Percentiles rank a stretch among this genome's conserved stretches.
These are phyloP conservation scores for Takakia lepidozioides DNA, from an alignment of 225 moss, liverwort and hornwort genomes.

Conservation along the genomic window DNA sequence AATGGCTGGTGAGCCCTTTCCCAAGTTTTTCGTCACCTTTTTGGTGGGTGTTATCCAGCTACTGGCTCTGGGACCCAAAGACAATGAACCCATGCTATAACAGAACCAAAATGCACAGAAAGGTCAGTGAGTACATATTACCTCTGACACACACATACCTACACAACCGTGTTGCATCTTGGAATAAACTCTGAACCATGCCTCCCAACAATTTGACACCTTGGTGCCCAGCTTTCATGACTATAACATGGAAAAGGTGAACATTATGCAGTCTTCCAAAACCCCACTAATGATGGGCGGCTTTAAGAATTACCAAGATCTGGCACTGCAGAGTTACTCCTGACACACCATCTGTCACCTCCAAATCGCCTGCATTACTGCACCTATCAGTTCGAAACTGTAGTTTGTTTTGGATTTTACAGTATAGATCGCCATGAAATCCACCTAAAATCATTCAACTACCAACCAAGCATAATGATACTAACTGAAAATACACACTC, in stretches of 20 bases:
- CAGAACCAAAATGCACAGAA: no score
- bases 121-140: no score
- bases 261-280: constrained; percentile 2
- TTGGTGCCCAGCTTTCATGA: not conserved
- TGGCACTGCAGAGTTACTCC: constrained; percentile 36
- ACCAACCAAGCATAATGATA: no score
- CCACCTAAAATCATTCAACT: no score
- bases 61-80: not conserved
- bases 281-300: constrained; percentile 5
- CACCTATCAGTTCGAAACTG: no score
- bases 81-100: no score
- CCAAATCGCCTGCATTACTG: constrained; percentile 7
- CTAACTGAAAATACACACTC: no score
- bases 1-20: not conserved
- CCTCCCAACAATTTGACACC: not conserved
- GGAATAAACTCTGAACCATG: not conserved
- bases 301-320: constrained; percentile 22
- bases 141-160: no score
- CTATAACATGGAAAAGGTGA: no score
- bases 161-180: no score
- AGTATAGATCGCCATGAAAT: no score
- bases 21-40: not conserved
- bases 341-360: constrained; percentile 28
- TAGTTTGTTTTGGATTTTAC: no score
- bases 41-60: not conserved